Percentiles rank a stretch among this genome's conserved stretches.
These are phyloP conservation scores for Hydnomerulius pinastri DNA, from an alignment of 768 basidiomycete genomes.

Conservation along the genomic window DNA sequence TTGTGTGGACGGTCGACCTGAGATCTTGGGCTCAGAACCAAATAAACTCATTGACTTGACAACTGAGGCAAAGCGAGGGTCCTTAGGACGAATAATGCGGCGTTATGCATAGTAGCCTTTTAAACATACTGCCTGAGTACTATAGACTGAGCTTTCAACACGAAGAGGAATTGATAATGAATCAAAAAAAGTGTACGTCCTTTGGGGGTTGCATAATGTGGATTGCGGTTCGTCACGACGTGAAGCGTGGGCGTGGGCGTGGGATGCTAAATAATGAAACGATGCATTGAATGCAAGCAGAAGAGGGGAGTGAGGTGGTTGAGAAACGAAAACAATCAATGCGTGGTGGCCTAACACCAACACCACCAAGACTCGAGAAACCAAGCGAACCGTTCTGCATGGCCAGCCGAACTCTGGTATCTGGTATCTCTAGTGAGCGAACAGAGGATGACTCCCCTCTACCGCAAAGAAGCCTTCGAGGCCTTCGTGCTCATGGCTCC, in stretches of 20 bases:
- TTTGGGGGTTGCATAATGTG: background rate
- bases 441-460: no score
- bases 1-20: no score
- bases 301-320: background rate
- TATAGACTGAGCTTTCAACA: background rate
- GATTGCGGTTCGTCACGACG: no score
- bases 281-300: background rate
- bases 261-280: background rate
- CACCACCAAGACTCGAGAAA: background rate
- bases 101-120: background rate
- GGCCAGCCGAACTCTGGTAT: no score
- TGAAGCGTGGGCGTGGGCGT: no score
- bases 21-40: no score
- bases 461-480: conserved; percentile 23
- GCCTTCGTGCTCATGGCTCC: conserved; percentile 13
- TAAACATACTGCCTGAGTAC: background rate
- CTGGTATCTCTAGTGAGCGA: no score
- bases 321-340: background rate
- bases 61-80: no score
- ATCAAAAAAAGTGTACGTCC: background rate
- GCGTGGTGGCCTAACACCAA: conserved; percentile 5
- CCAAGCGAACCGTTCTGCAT: background rate
- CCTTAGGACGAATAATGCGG: background rate
- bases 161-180: background rate
- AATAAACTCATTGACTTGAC: no score